Evolutionary conservation across 2,329 filamentous ascomycete species (phyloP).

Genomic region (Botrytis squamosa): DNA sequence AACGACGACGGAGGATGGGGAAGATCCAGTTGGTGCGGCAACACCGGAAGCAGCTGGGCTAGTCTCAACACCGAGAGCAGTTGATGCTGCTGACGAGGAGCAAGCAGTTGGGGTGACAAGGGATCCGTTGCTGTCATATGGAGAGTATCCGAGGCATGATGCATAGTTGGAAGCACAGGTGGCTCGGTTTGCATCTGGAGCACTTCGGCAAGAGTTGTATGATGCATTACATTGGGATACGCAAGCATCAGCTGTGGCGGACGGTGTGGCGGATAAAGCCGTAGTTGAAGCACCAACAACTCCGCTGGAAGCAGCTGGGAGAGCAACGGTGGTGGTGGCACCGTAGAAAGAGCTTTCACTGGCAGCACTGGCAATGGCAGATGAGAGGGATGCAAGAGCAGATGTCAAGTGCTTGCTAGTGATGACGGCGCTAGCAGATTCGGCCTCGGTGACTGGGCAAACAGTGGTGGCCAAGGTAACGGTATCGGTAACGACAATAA

Average conservation of each 20-base stretch:
- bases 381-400: constrained; percentile 17
- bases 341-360: constrained; percentile 12
- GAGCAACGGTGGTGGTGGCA: not conserved
- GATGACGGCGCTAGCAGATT: constrained; percentile 41
- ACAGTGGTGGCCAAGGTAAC: constrained; percentile 49
- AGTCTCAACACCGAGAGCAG: not conserved
- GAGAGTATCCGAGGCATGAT: too few relatives aligned
- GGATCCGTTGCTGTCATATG: too few relatives aligned
- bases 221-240: too few relatives aligned
- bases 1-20: constrained; percentile 4
- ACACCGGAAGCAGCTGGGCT: not conserved
- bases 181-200: too few relatives aligned
- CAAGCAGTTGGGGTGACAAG: too few relatives aligned
- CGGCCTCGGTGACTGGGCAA: constrained; percentile 47
- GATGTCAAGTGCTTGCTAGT: constrained; percentile 9
- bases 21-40: not conserved
- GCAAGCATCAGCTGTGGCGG: too few relatives aligned
- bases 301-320: not conserved
- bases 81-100: too few relatives aligned
- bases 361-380: constrained; percentile 22
- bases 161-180: too few relatives aligned
- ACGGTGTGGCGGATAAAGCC: too few relatives aligned
- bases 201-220: too few relatives aligned
- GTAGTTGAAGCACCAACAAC: not conserved
- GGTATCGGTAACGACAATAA: constrained; percentile 41